Evolutionary conservation across 2,329 filamentous ascomycete genomes (phyloP), one percentile per base, ranked within the genome.

Genomic region (Claviceps pusilla): DNA sequence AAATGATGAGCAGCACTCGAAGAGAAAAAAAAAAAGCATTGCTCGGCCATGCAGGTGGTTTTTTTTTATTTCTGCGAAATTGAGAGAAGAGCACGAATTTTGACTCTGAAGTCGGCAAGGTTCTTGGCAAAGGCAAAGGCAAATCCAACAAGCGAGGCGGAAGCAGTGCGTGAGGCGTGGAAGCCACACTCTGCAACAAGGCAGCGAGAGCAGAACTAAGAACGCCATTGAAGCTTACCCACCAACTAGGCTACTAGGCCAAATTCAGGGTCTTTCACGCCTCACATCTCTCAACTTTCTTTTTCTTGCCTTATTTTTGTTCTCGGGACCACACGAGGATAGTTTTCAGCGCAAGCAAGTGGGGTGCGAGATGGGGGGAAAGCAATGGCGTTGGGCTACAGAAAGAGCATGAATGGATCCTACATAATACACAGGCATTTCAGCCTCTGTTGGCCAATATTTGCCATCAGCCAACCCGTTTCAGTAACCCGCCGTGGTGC

Each of bases 181-280:
- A 46, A 46, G 54, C 50, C 50, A 53, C 54, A 37, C 10, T 51
- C 49, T 42, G 45, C 35, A 37, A 50, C 35, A 48, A 53, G 41
- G 35, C 39, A 35, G 24, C 24, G 31, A 41, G 29, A 46, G 39
- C 53, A 47, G 19, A 47, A 47, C 45, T 14, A 33, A 41, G 49
- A 52, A 24, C 53, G 54, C 54, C 54, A 55, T 48, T 37, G 50
- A 55, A 55, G 45, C 50, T 52, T 48, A 45, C 33, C 31, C 16
- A 31, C 24, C 45, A 29, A 47, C 45, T 39, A 24, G 48, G 33
- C 48, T 39, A 5, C 39, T 48, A 35, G 16, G 29, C 46, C 16
- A 24, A 50, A 50, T 28, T 50, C 46, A 51, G 48, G 50, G 55
- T 43, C 53, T 50, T 50, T 19, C 39, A 54, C 52, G 39, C 45